A percentile compares a stretch with the other conserved stretches of the same genome.
These are phyloP conservation scores for Talaromyces amestolkiae DNA, from an alignment of 2,329 filamentous ascomycete genomes.

Conservation along the genomic window DNA sequence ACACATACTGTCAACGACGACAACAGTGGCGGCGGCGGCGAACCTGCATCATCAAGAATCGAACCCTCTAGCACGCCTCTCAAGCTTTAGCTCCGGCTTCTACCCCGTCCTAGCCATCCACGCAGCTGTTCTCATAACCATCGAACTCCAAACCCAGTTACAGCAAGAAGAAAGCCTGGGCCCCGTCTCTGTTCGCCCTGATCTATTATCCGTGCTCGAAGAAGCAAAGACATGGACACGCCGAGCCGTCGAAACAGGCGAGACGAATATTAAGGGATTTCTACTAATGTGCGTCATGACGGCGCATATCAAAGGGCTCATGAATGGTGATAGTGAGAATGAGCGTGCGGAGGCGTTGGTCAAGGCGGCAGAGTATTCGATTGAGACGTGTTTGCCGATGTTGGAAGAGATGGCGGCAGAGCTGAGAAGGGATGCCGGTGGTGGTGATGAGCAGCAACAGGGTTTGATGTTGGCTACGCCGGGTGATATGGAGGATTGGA, in stretches of 20 bases:
- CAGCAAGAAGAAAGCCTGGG: slow-evolving; percentile 30
- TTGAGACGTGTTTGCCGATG: slow-evolving; percentile 26
- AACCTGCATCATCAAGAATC: neutral
- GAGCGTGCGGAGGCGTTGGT: slow-evolving; percentile 38
- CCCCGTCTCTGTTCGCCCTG: slow-evolving; percentile 27
- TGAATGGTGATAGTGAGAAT: slow-evolving; percentile 34
- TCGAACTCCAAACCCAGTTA: slow-evolving; percentile 29
- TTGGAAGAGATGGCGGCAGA: slow-evolving; percentile 26
- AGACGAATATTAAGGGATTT: slow-evolving; percentile 57
- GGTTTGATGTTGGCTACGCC: neutral
- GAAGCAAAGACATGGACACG: slow-evolving; percentile 45
- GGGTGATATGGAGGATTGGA: slow-evolving; percentile 10
- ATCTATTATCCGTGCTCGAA: slow-evolving; percentile 35
- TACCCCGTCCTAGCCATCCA: slow-evolving; percentile 24
- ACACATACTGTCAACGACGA: neutral
- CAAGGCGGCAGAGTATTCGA: slow-evolving; percentile 38
- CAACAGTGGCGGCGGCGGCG: no score
- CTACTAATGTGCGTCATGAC: slow-evolving; percentile 43
- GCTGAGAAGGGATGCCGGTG: slow-evolving; percentile 14
- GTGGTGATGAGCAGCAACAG: neutral
- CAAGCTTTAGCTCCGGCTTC: slow-evolving; percentile 37
- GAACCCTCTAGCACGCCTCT: slow-evolving; percentile 41
- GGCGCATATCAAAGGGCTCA: slow-evolving; percentile 46
- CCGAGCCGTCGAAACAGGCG: slow-evolving; percentile 46
- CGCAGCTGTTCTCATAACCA: slow-evolving; percentile 24